Percentiles rank a stretch among this genome's conserved stretches.
These are phyloP conservation scores for Trametes versicolor DNA, from an alignment of 1,284 basidiomycete genomes.

Conservation along the genomic window DNA sequence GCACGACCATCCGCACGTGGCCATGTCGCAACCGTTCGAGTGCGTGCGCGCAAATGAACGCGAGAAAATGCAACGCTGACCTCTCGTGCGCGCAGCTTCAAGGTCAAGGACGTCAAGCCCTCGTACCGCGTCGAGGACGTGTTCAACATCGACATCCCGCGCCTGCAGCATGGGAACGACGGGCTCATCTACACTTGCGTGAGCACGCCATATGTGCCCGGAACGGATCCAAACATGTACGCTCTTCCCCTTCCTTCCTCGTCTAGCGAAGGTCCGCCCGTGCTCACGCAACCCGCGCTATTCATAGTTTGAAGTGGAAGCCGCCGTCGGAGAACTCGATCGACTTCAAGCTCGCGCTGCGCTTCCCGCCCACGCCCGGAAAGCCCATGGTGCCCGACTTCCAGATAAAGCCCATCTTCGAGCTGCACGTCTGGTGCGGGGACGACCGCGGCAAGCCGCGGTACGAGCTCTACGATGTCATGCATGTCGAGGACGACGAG, in stretches of 20 bases:
- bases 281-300: constrained; percentile 11
- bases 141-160: constrained; percentile 85
- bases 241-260: constrained; percentile 41
- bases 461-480: constrained; percentile 90
- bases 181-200: constrained; percentile 98
- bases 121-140: constrained; percentile 92
- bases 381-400: constrained; percentile 78
- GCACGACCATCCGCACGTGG: constrained; percentile 72
- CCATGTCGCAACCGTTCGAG: constrained; percentile 83
- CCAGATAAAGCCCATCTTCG: constrained; percentile 86
- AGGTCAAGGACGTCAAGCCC: constrained; percentile 89
- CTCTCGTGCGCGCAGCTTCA: constrained; percentile 62
- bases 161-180: constrained; percentile 94
- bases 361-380: constrained; percentile 80
- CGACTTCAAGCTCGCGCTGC: constrained; percentile 94
- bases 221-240: constrained; percentile 93
- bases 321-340: constrained; percentile 98
- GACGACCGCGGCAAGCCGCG: constrained; percentile 62
- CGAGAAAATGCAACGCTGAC: constrained; percentile 7
- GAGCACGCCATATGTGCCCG: constrained; percentile 85
- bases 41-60: constrained; percentile 51
- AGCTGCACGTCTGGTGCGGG: constrained; percentile 84
- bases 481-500: constrained; percentile 89
- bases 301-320: constrained; percentile 95
- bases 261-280: constrained; percentile 2